Evolutionary conservation across 768 basidiomycete species (phyloP), one percentile per base, ranked within the genome.

Genomic region (Naganishia vaughanmartiniae): DNA sequence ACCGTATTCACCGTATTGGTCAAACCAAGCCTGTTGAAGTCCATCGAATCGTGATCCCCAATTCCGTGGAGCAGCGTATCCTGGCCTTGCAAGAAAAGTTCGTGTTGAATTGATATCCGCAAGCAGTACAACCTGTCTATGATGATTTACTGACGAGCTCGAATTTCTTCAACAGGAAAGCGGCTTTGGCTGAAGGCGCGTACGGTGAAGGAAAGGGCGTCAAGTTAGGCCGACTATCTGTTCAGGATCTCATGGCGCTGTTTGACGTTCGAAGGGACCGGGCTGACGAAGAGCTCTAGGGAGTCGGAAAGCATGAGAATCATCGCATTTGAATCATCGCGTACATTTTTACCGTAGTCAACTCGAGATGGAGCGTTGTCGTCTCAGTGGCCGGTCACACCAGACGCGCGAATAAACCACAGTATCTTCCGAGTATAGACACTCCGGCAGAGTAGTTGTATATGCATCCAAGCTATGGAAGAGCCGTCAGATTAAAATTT

Each of bases 31-130:
- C 76, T 0, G 81, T 82, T 53, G 70, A 74, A n/a, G 75, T 83
- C 34, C 72, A 78, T 33, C 77, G 82, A 46, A 72, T 83, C n/a
- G 76, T 80, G 57, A 82, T 83, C 66, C 67, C 57, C 4, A 74
- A 80, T 67, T 78, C 80, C 0, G 75, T 81, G 36, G 90, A 90
- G 75, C 87, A 90, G 74, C 84, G 89, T n/a, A 87, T 91, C 36
- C 82, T 89, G 31, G 83, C 82, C 0, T 80, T 90, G 71, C 89
- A 89, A 73, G 84, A 86, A 51, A 83, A 86, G 60, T 63, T 17
- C 11, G 68, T 89, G 4, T n/a, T n/a, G 42, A 24, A 89, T n/a
- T n/a, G n/a, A n/a, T n/a, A n/a, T n/a, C n/a, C n/a, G n/a, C n/a
- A n/a, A n/a, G 81, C 66, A 65, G 46, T 31, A 19, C 6, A 17